Evolutionary conservation across 163 green algal species (phyloP).

Genomic region (Scenedesmus sp.): DNA sequence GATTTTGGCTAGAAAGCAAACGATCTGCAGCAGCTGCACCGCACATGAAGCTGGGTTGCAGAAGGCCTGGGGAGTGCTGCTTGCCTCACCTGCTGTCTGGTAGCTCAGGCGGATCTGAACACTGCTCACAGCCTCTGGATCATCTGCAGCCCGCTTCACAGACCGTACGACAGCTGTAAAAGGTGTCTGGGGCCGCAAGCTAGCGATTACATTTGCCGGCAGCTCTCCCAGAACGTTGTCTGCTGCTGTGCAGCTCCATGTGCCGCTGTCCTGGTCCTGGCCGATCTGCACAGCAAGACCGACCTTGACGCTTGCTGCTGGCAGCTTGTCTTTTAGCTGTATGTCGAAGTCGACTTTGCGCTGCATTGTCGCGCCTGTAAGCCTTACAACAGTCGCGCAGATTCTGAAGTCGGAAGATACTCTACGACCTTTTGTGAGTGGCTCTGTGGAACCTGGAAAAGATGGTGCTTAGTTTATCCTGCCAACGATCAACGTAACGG

Average conservation of each 20-base stretch:
- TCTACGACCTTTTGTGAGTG: background rate
- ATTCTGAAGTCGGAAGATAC: background rate
- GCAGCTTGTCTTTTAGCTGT: background rate
- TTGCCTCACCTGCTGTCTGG: slow-evolving; percentile 14
- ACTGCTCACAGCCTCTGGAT: background rate
- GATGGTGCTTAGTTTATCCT: no score
- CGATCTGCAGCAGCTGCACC: background rate
- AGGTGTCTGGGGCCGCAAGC: background rate
- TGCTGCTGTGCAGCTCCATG: background rate
- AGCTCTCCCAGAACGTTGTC: background rate
- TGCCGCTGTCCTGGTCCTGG: background rate
- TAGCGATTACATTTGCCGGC: background rate
- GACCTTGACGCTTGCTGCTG: background rate
- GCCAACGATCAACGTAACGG: no score
- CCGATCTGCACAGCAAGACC: background rate
- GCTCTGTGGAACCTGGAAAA: no score
- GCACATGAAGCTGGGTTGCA: background rate
- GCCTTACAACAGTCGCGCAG: background rate
- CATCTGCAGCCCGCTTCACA: slow-evolving; percentile 3
- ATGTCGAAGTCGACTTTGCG: slow-evolving; percentile 32
- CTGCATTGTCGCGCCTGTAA: background rate
- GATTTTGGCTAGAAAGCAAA: background rate
- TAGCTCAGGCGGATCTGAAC: slow-evolving; percentile 33
- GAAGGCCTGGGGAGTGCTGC: background rate
- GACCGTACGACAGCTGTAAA: slow-evolving; percentile 16